These are phyloP conservation scores for Globisporangium rhizosaccharum DNA, from an alignment of 352 stramenopile genomes.

Conservation along the genomic window DNA sequence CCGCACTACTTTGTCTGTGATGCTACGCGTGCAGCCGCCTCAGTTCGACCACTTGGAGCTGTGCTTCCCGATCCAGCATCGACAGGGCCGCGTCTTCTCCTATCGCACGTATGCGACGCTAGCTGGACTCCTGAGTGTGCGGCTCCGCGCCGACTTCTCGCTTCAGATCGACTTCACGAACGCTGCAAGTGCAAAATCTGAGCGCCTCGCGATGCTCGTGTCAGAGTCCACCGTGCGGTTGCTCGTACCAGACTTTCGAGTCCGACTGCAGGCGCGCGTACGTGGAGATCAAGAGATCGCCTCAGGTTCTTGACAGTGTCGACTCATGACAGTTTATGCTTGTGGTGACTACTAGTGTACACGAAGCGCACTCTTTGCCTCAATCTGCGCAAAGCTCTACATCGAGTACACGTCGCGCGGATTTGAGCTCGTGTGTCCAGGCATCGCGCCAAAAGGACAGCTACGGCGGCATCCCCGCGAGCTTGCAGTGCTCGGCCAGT, in stretches of 20 bases:
- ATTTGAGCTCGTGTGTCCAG: constrained; percentile 38
- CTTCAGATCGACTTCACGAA: constrained; percentile 23
- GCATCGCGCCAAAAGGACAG: constrained; percentile 21
- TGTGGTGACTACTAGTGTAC: not conserved
- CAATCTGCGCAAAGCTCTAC: constrained; percentile 32
- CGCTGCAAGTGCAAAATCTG: constrained; percentile 1
- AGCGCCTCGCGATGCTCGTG: constrained; percentile 8
- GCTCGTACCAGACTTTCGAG: constrained; percentile 12
- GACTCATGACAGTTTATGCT: not conserved
- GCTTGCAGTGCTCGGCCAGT: constrained; percentile 10
- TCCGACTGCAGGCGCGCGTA: constrained; percentile 13
- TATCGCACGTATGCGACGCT: constrained; percentile 32
- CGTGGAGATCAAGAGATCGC: not conserved
- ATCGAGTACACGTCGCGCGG: constrained; percentile 38
- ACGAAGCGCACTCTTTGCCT: constrained; percentile 11
- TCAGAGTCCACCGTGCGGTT: constrained; percentile 12
- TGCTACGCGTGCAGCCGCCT: too few species aligned
- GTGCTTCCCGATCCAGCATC: constrained; percentile 28
- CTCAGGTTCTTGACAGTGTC: too few species aligned
- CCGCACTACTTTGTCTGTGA: too few species aligned
- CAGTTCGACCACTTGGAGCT: constrained; percentile 7
- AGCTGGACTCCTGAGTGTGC: constrained; percentile 23
- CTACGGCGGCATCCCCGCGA: constrained; percentile 26
- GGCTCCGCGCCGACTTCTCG: constrained; percentile 20
- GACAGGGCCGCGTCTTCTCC: constrained; percentile 23